Conservation (phyloP, 331 rosid species). For the Pyracantha coccinea region DNA sequence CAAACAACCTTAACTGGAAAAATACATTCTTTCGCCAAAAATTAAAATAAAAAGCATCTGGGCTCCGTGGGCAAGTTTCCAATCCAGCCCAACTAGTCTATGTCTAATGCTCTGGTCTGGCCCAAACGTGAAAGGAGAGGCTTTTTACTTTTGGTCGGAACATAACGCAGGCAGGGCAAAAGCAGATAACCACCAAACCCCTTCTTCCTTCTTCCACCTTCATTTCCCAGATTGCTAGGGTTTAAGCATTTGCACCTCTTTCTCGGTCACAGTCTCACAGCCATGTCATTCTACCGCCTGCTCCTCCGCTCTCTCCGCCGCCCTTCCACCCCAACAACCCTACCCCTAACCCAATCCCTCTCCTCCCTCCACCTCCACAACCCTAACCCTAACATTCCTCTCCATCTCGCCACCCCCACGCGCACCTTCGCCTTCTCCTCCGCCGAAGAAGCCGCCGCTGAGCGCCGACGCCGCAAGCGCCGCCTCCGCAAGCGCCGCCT, state of each 20-base stretch:
- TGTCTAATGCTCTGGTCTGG: no score
- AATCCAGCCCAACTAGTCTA: no score
- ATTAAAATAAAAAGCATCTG: no score
- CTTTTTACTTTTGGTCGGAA: neutral
- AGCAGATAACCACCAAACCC: neutral
- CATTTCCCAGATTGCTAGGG: slow-evolving; percentile 1
- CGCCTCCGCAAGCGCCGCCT: slow-evolving; percentile 78
- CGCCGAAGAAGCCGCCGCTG: slow-evolving; percentile 96
- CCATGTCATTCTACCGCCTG: slow-evolving; percentile 50
- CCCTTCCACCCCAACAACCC: slow-evolving; percentile 12
- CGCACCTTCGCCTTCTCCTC: slow-evolving; percentile 81
- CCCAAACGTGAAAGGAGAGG: no score
- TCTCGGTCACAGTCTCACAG: neutral
- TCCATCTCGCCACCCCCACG: slow-evolving; percentile 2
- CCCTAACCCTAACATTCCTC: neutral
- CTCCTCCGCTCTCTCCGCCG: slow-evolving; percentile 61
- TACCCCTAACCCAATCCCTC: neutral
- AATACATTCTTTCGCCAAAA: no score
- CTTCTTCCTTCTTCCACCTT: neutral
- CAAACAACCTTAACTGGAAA: no score
- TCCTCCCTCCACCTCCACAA: slow-evolving; percentile 14
- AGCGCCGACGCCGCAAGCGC: slow-evolving; percentile 87
- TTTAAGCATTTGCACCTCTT: neutral
- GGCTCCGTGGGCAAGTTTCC: no score
- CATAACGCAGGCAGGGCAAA: neutral